A percentile compares a stretch with the other conserved stretches of the same genome.
phyloP scores from a whole-genome alignment of 148 eudicot species.

The Amaranthus cruentus region DNA sequence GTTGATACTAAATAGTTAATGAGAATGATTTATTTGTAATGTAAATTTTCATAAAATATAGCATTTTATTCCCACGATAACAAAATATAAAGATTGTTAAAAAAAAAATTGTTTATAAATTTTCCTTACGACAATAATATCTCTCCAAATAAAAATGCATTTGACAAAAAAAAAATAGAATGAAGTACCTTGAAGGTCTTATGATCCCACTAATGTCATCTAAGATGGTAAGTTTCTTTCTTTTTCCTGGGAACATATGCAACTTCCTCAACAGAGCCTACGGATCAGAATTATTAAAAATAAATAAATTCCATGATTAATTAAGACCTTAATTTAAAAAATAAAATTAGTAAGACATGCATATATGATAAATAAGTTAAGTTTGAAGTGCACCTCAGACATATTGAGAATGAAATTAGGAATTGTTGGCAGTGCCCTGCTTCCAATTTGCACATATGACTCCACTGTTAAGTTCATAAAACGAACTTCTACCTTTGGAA shows the following conservation, averaged over 20 bases:
- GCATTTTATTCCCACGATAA: too few species aligned
- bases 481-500: slow-evolving; percentile 87
- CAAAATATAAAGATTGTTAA: too few species aligned
- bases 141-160: too few species aligned
- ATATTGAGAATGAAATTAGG: slow-evolving; percentile 82
- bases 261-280: slow-evolving; percentile 76
- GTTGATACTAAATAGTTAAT: too few species aligned
- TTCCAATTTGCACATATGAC: slow-evolving; percentile 71
- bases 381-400: slow-evolving; percentile 58
- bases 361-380: background rate
- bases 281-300: slow-evolving; percentile 18
- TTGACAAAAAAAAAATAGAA: background rate
- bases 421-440: slow-evolving; percentile 93
- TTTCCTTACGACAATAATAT: too few species aligned
- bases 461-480: slow-evolving; percentile 79
- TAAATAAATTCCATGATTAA: background rate
- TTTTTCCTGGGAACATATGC: slow-evolving; percentile 49
- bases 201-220: slow-evolving; percentile 81
- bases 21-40: too few species aligned
- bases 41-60: too few species aligned
- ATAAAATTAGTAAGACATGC: background rate
- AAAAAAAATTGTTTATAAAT: too few species aligned
- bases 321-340: background rate
- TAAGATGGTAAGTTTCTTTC: slow-evolving; percentile 70
- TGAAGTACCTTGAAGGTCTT: slow-evolving; percentile 77